phyloP scores from a whole-genome alignment of 176 grass and related monocot genomes.

The Carex littledalei region DNA sequence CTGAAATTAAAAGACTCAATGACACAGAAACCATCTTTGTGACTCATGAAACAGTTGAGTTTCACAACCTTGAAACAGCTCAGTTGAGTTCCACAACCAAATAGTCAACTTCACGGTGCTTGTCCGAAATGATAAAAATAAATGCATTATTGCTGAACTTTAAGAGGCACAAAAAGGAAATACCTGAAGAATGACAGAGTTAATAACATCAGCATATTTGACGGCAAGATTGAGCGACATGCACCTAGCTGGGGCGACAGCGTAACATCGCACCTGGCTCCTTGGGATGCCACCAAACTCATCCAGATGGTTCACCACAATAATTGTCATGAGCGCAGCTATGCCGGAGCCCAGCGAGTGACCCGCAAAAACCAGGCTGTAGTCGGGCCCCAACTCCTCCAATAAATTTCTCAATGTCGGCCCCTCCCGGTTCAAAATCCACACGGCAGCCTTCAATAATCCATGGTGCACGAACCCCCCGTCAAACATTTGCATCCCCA shows the following conservation, averaged over 20 bases:
- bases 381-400: conserved; percentile 30
- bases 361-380: conserved; percentile 68
- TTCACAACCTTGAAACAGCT: neutral
- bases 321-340: conserved; percentile 70
- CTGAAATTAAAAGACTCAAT: neutral
- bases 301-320: conserved; percentile 66
- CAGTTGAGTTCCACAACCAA: neutral
- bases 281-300: conserved; percentile 55
- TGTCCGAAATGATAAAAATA: neutral
- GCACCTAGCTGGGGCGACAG: conserved; percentile 73
- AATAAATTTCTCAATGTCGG: conserved; percentile 42
- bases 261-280: conserved; percentile 61
- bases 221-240: conserved; percentile 99
- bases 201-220: conserved; percentile 92
- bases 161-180: neutral
- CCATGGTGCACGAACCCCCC: conserved; percentile 91
- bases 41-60: neutral
- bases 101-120: neutral
- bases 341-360: conserved; percentile 96
- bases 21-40: neutral
- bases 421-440: conserved; percentile 64
- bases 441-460: conserved; percentile 62
- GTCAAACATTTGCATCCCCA: conserved; percentile 92
- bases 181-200: conserved; percentile 94
- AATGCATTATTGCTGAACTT: neutral